A percentile compares a stretch with the other conserved stretches of the same genome.
phyloP scores from a whole-genome alignment of 176 grass and related monocot species.

The Hordeum marinum region DNA sequence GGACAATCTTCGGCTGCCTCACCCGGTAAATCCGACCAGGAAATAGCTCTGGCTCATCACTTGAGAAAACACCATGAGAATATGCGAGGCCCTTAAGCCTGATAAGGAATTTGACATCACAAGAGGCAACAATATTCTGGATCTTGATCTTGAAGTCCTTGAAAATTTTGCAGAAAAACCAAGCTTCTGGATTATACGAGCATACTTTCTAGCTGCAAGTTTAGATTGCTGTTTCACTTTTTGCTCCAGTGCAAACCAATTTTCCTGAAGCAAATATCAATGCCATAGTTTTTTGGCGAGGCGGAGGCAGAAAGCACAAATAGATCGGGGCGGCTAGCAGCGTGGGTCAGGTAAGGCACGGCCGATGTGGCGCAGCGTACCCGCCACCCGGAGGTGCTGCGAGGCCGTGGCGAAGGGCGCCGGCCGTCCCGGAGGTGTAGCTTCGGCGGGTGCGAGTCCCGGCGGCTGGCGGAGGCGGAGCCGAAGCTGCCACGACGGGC shows the following conservation, averaged over 20 bases:
- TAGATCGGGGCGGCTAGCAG: too few species aligned
- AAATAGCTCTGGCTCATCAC: conserved; percentile 77
- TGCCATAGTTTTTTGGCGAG: conserved; percentile 71
- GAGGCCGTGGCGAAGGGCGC: too few species aligned
- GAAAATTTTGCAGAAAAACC: conserved; percentile 71
- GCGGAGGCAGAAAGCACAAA: too few species aligned
- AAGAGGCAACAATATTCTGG: conserved; percentile 75
- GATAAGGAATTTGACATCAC: conserved; percentile 72
- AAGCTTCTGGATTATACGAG: conserved; percentile 76
- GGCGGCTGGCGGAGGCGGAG: too few species aligned
- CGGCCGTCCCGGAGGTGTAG: too few species aligned
- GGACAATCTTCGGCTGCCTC: conserved; percentile 96
- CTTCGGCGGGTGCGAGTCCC: too few species aligned
- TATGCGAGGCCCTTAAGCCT: conserved; percentile 70
- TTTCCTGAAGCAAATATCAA: conserved; percentile 79
- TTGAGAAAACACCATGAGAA: conserved; percentile 71
- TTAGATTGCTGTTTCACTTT: conserved; percentile 70
- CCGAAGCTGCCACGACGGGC: too few species aligned
- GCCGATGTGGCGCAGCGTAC: too few species aligned
- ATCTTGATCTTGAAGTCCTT: conserved; percentile 83
- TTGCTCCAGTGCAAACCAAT: conserved; percentile 81
- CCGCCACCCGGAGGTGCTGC: too few species aligned
- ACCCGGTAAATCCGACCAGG: conserved; percentile 86
- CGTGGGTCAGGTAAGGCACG: too few species aligned
- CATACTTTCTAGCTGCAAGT: conserved; percentile 74